Conservation (phyloP, 2,329 filamentous ascomycete genomes). For the Ophiostoma ips region DNA sequence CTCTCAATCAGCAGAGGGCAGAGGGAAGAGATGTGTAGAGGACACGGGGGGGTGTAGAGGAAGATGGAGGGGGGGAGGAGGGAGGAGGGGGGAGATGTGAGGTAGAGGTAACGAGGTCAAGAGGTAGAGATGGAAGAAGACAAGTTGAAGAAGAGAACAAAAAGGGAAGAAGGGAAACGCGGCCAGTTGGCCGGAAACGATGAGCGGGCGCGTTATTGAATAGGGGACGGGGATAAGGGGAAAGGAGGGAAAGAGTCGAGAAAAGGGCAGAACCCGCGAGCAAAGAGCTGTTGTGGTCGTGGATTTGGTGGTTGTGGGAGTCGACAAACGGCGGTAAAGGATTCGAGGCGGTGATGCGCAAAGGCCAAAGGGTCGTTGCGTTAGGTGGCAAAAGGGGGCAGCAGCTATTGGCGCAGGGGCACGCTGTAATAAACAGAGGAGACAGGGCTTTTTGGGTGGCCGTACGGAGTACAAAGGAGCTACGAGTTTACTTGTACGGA, state of each 20-base stretch:
- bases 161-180: conserved; percentile 14
- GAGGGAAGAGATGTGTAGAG: not conserved
- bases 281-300: not conserved
- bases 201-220: not conserved
- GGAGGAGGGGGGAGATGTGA: conserved; percentile 22
- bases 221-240: not conserved
- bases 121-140: conserved; percentile 18
- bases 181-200: conserved; percentile 12
- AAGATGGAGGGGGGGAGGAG: conserved; percentile 16
- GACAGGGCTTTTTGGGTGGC: too few species aligned
- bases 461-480: too few species aligned
- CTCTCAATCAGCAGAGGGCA: not conserved
- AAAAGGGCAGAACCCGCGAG: not conserved
- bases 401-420: conserved; percentile 1
- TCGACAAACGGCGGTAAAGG: conserved; percentile 11
- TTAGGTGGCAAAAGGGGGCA: not conserved
- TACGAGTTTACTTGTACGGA: not conserved
- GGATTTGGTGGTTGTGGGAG: not conserved
- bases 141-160: conserved; percentile 19
- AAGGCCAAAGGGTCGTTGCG: conserved; percentile 7
- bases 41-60: conserved; percentile 19
- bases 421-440: not conserved
- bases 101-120: conserved; percentile 12
- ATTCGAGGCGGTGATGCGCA: conserved; percentile 6
- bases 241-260: not conserved